A percentile compares a stretch with the other conserved stretches of the same genome.
phyloP scores from a whole-genome alignment of 202 grass and related monocot species.

The Carex arenaria region DNA sequence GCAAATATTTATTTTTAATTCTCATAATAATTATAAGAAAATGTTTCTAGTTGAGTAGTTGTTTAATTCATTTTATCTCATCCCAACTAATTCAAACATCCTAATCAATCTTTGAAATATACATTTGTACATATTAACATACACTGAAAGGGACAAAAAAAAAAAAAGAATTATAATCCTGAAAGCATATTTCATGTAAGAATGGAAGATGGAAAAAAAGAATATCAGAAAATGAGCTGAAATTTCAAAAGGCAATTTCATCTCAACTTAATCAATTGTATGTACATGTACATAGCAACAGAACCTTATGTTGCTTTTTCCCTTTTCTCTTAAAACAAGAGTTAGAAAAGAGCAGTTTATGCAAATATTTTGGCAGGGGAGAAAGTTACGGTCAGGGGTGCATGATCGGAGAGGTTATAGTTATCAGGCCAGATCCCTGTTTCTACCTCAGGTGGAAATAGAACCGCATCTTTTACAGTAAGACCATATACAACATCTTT shows the following conservation, averaged over 20 bases:
- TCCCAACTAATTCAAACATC: neutral
- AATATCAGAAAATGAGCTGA: constrained; percentile 4
- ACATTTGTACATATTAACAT: neutral
- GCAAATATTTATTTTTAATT: neutral
- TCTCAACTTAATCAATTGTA: neutral
- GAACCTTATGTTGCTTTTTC: neutral
- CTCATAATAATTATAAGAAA: neutral
- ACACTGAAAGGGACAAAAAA: neutral
- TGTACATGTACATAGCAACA: constrained; percentile 20
- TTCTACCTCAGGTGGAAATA: constrained; percentile 70
- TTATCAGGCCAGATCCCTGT: constrained; percentile 83
- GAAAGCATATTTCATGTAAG: neutral
- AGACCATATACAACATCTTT: constrained; percentile 48
- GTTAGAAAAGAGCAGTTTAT: constrained; percentile 1
- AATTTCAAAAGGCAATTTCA: constrained; percentile 24
- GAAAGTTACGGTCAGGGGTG: constrained; percentile 69
- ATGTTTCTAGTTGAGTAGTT: neutral
- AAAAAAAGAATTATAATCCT: neutral
- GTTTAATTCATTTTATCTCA: neutral
- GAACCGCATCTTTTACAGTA: constrained; percentile 68
- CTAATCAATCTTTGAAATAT: neutral
- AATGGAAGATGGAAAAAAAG: neutral
- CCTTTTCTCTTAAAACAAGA: neutral
- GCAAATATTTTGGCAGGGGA: constrained; percentile 56
- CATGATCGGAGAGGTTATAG: constrained; percentile 75